phyloP scores from a whole-genome alignment of 441 rosid species.

The Erodium moschatum region DNA sequence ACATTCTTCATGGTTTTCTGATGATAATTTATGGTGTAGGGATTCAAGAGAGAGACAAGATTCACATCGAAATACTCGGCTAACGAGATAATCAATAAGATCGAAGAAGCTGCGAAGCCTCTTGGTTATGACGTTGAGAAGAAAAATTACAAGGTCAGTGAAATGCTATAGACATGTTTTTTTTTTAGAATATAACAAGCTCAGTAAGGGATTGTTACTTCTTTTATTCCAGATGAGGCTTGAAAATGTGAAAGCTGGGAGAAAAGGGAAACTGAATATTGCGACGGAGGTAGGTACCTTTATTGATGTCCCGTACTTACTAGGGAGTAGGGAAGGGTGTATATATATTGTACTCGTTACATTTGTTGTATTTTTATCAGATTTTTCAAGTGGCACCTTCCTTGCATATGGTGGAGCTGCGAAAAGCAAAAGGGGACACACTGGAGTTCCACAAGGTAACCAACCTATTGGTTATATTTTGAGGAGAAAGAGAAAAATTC shows the following conservation, averaged over 20 bases:
- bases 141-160: conserved; percentile 82
- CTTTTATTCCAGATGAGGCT: conserved; percentile 61
- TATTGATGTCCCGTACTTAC: neutral
- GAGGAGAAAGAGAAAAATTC: neutral
- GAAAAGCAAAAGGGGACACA: conserved; percentile 91
- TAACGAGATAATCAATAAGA: conserved; percentile 69
- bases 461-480: no score
- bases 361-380: conserved; percentile 28
- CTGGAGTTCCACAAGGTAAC: conserved; percentile 83
- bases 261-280: conserved; percentile 84
- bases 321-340: neutral
- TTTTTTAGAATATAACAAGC: neutral
- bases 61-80: conserved; percentile 71
- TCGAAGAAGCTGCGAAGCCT: conserved; percentile 91
- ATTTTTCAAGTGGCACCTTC: conserved; percentile 89
- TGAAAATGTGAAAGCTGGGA: conserved; percentile 75
- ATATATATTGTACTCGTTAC: neutral
- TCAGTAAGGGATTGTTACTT: no score
- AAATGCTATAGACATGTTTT: neutral
- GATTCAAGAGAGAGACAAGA: conserved; percentile 78
- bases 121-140: conserved; percentile 92
- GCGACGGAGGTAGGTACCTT: conserved; percentile 62
- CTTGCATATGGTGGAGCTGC: conserved; percentile 86
- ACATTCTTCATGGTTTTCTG: neutral
- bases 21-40: conserved; percentile 30